These are phyloP conservation scores for Aspergillus calidoustus DNA, from an alignment of 2,329 filamentous ascomycete species.

Conservation along the genomic window DNA sequence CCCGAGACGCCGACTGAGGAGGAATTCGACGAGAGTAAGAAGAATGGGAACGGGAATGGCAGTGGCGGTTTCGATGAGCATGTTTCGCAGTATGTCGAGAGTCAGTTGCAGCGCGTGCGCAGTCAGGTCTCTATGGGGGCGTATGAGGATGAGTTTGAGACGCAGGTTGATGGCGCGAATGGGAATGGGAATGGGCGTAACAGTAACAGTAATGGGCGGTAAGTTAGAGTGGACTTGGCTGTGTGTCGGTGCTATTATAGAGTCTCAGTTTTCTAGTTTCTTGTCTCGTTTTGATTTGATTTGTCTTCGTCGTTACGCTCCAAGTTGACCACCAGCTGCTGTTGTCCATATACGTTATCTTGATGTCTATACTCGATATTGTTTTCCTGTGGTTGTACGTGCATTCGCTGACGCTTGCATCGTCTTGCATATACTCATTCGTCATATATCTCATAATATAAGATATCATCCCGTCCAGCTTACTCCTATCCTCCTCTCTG, in stretches of 20 bases:
- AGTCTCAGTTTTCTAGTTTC: background rate
- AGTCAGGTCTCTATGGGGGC: conserved; percentile 57
- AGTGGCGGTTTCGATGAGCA: conserved; percentile 60
- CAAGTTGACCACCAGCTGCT: background rate
- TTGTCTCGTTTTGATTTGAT: background rate
- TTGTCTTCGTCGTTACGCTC: background rate
- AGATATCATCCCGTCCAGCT: background rate
- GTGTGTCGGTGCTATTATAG: background rate
- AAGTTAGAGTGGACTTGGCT: background rate
- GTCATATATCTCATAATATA: background rate
- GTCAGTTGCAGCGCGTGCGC: conserved; percentile 76
- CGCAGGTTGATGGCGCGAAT: conserved; percentile 54
- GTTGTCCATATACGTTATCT: background rate
- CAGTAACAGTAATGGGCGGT: conserved; percentile 1
- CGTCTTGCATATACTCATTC: background rate
- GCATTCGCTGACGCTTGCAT: background rate
- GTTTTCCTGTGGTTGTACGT: background rate
- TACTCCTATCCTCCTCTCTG: background rate
- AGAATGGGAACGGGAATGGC: conserved; percentile 36
- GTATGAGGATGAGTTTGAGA: conserved; percentile 67
- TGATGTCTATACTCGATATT: background rate
- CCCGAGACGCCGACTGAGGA: conserved; percentile 36
- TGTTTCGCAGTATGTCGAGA: conserved; percentile 78
- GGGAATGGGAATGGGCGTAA: conserved; percentile 21
- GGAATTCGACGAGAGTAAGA: conserved; percentile 34